Evolutionary conservation across 768 basidiomycete species (phyloP).

Genomic region (Lentinula raphanica): DNA sequence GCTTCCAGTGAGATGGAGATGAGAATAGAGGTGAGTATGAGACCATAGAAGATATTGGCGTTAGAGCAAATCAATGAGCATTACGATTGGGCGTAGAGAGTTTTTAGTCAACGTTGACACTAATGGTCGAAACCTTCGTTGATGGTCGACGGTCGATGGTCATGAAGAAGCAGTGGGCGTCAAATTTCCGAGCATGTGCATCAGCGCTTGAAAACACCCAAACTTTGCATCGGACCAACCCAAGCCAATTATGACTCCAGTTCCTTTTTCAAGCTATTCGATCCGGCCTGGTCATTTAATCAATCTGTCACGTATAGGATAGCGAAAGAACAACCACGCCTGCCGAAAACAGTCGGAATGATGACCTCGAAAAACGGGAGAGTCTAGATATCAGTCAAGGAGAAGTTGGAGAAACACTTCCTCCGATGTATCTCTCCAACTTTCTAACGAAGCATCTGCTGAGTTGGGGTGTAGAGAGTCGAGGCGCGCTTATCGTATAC

Average conservation of each 20-base stretch:
- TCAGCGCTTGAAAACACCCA: no score
- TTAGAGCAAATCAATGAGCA: not conserved
- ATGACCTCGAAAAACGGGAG: not conserved
- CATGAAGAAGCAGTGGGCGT: no score
- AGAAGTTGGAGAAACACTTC: not conserved
- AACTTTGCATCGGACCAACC: no score
- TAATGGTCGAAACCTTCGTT: no score
- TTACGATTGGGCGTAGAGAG: no score
- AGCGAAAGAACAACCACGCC: not conserved
- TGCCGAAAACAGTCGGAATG: not conserved
- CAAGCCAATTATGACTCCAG: no score
- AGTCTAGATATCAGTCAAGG: not conserved
- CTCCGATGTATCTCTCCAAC: not conserved
- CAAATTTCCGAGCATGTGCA: no score
- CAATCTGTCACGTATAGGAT: no score
- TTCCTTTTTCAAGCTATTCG: no score
- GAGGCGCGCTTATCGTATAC: not conserved
- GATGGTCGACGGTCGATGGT: no score
- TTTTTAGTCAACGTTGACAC: no score
- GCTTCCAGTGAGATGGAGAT: constrained; percentile 1
- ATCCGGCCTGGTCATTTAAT: no score
- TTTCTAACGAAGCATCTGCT: not conserved
- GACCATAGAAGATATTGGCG: not conserved
- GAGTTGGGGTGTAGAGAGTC: constrained; percentile 3
- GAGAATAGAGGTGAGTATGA: not conserved